Base-by-base conservation (phyloP, 805 yeast genomes). In the Wickerhamomyces sydowiorum region DNA sequence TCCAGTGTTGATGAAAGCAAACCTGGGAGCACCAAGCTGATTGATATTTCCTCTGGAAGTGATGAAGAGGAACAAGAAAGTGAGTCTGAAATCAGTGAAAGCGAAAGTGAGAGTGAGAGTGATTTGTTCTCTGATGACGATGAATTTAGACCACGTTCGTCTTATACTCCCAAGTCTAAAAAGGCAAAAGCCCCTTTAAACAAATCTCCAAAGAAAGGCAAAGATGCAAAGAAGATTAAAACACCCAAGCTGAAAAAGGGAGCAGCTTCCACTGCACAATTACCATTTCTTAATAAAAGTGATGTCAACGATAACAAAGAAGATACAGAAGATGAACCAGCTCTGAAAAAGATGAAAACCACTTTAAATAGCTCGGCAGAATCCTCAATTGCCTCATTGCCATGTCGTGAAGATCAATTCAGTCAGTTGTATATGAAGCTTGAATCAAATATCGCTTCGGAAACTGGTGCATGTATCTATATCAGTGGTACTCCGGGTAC, bases 401-500 rank as follows among this genome's bases (percentile, higher is more conserved):
- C 96, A 0, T 89, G 97, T 43, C 73, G 99, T 41, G 97, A 88
- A 48, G 74, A 75, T 18, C 95, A 93, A 59, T 89, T 83, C 56
- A 75, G 80, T 9, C 75, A 80, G 42, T 66, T 93, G 5, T 86
- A 80, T 59, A 57, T 76, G 35, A 77, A 79, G 33, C 59, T 93
- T 4, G 89, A 88, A 51, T 71, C 78, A 36, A 85, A 96, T 0
- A 76, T 91, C 27, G 71, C 71, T 37, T 73, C 82, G 14, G 75
- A 76, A 33, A 73, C 83, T 1, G 97, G 98, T 0, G 75, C 90
- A 7, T 87, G 96, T 50, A 63, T 93, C 6, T 93, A 90, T 57
- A 80, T 93, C 10, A 87, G 96, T 61, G 99, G 99, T 4, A 88
- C 96, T 0, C 99, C 99, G 0, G 99, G 99, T 8, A 91, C 95